phyloP scores from a whole-genome alignment of 139 green algal genomes.

The Gonium pectorale region DNA sequence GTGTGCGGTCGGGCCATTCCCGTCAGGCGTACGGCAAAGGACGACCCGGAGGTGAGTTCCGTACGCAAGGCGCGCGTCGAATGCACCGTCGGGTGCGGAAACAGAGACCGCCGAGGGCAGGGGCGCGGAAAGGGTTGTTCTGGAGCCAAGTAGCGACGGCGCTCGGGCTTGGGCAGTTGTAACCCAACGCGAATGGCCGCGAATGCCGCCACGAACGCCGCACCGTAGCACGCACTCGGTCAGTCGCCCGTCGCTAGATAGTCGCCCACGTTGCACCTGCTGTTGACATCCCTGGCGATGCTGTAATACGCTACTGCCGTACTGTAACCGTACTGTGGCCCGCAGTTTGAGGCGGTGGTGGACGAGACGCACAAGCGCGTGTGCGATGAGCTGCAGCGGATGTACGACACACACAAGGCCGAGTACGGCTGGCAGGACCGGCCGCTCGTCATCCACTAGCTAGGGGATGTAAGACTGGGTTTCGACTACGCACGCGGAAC shows the following conservation, averaged over 20 bases:
- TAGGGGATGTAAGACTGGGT: too few relatives aligned
- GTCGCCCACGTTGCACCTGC: too few relatives aligned
- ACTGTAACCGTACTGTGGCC: background rate
- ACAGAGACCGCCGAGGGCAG: too few relatives aligned
- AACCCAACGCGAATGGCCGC: background rate
- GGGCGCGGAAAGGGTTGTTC: background rate
- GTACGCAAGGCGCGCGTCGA: background rate
- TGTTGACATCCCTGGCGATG: too few relatives aligned
- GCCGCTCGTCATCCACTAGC: conserved; percentile 55
- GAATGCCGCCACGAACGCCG: background rate
- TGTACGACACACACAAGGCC: conserved; percentile 54
- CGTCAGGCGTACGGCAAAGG: conserved; percentile 7
- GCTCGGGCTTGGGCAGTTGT: background rate
- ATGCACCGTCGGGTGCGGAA: background rate
- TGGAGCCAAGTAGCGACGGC: background rate
- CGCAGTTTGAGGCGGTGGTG: conserved; percentile 30
- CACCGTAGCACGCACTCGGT: too few relatives aligned
- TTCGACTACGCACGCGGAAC: too few relatives aligned
- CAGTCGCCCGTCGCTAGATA: background rate
- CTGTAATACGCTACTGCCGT: too few relatives aligned
- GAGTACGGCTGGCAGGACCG: conserved; percentile 55
- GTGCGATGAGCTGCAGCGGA: background rate
- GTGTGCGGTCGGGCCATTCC: conserved; percentile 33
- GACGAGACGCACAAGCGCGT: conserved; percentile 13
- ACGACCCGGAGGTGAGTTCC: conserved; percentile 37